These are phyloP conservation scores for Pilaira anomala DNA, from an alignment of 192 early-diverging fungal genomes.

Conservation along the genomic window DNA sequence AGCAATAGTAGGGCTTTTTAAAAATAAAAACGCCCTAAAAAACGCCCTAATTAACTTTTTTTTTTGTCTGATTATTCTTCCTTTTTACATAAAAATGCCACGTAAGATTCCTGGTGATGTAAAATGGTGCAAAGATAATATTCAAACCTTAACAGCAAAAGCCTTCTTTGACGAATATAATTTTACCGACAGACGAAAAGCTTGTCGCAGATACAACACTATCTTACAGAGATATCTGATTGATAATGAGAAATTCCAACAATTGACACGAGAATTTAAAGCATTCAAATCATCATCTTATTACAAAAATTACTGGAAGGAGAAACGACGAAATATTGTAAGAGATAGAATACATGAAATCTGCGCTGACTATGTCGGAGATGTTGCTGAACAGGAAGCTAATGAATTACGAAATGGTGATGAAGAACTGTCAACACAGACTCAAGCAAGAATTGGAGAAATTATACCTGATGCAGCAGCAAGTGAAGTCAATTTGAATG, in stretches of 20 bases:
- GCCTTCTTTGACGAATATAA: constrained; percentile 8
- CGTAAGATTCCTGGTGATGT: constrained; percentile 5
- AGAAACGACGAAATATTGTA: constrained; percentile 11
- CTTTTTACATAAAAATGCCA: not conserved
- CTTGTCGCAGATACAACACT: not conserved
- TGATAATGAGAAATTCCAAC: constrained; percentile 1
- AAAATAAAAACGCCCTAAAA: no score
- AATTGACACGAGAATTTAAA: constrained; percentile 5
- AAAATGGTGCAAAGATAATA: constrained; percentile 12
- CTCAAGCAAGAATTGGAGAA: constrained; percentile 10
- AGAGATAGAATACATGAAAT: constrained; percentile 15
- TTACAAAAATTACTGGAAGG: constrained; percentile 8
- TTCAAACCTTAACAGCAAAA: constrained; percentile 14
- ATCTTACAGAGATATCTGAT: constrained; percentile 9
- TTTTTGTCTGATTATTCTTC: constrained; percentile 4
- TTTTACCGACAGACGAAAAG: constrained; percentile 9
- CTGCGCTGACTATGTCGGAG: constrained; percentile 12
- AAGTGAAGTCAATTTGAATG: constrained; percentile 12
- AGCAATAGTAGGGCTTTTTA: no score
- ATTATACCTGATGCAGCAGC: constrained; percentile 10
- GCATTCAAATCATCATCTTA: constrained; percentile 4
- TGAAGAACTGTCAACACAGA: constrained; percentile 12
- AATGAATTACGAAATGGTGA: constrained; percentile 15
- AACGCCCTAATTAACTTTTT: no score
- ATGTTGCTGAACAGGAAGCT: constrained; percentile 14